Conservation (phyloP, 345 rosid genomes). For the Corymbia maculata region DNA sequence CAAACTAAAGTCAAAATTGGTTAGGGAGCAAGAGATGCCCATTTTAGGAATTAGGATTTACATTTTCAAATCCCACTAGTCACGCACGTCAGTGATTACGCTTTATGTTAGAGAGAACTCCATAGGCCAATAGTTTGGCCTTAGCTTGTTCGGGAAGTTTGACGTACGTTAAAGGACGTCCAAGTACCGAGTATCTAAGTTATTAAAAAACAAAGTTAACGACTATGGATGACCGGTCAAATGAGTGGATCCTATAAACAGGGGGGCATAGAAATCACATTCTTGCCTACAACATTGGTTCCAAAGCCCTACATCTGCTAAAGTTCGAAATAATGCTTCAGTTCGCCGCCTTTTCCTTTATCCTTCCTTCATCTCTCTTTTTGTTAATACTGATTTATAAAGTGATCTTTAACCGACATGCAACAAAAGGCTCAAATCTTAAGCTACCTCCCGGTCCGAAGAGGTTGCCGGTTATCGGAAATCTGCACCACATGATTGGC, state of each 20-base stretch:
- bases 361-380: not conserved
- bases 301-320: too few species aligned
- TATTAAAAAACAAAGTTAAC: not conserved
- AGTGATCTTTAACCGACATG: not conserved
- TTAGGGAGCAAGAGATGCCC: too few species aligned
- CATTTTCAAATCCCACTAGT: too few species aligned
- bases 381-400: not conserved
- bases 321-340: not conserved
- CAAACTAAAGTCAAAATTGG: too few species aligned
- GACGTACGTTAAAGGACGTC: too few species aligned
- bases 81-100: too few species aligned
- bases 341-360: not conserved
- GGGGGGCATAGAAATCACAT: not conserved
- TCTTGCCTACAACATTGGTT: not conserved
- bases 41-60: too few species aligned
- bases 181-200: too few species aligned
- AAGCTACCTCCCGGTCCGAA: not conserved
- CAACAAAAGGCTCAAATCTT: not conserved
- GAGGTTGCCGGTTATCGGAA: not conserved
- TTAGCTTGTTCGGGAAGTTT: too few species aligned
- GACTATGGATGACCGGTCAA: not conserved
- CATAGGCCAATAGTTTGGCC: too few species aligned
- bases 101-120: too few species aligned
- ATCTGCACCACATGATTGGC: not conserved
- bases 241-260: not conserved